phyloP scores from a whole-genome alignment of 139 green algal species.

The Chlorella sp. region DNA sequence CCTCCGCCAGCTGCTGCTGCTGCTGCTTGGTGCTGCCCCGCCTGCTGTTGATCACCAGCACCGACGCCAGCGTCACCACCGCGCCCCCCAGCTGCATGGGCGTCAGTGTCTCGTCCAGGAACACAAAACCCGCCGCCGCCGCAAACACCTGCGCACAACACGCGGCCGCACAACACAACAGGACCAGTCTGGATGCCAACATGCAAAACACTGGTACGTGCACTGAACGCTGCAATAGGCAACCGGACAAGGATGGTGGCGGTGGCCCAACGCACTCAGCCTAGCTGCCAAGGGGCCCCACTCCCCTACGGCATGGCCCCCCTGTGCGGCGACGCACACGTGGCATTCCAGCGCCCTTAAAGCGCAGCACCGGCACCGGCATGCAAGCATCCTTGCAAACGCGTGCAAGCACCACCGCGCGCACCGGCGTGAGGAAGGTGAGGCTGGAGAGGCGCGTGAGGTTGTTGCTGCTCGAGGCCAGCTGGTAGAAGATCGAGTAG shows the following conservation, averaged over 20 bases:
- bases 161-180: not conserved
- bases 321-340: not conserved
- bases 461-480: slow-evolving; percentile 71
- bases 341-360: too few relatives aligned
- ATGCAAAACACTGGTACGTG: not conserved
- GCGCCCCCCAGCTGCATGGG: slow-evolving; percentile 80
- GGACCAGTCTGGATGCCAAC: not conserved
- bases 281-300: not conserved
- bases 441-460: slow-evolving; percentile 85
- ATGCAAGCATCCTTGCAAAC: not conserved
- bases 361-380: not conserved
- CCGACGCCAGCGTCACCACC: slow-evolving; percentile 74
- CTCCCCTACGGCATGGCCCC: not conserved
- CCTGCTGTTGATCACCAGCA: slow-evolving; percentile 60
- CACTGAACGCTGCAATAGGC: too few relatives aligned
- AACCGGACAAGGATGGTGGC: too few relatives aligned
- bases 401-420: slow-evolving; percentile 45
- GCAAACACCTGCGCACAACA: slow-evolving; percentile 32
- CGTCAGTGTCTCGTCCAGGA: slow-evolving; percentile 80
- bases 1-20: not conserved
- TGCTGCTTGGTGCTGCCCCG: not conserved
- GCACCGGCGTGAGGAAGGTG: slow-evolving; percentile 96
- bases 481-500: slow-evolving; percentile 81
- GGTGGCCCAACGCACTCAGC: not conserved
- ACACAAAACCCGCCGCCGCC: slow-evolving; percentile 52